Evolutionary conservation across 1,284 basidiomycete species (phyloP).

Genomic region (Meripilus lineatus): DNA sequence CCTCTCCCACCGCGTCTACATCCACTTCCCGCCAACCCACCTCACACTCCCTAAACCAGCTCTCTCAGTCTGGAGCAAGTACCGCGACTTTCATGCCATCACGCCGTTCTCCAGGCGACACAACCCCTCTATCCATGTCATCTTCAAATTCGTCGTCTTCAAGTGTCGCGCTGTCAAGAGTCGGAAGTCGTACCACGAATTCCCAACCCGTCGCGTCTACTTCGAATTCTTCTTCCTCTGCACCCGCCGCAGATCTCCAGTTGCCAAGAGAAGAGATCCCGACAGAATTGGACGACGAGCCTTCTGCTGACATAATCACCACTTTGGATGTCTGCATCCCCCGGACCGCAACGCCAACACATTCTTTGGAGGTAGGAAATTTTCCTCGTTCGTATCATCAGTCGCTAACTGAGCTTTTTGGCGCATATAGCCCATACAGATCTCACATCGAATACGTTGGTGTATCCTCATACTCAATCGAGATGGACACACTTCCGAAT

Average conservation of each 20-base stretch:
- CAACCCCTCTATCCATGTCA: constrained; percentile 24
- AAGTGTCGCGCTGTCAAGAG: constrained; percentile 12
- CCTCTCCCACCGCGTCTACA: constrained; percentile 10
- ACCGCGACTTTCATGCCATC: neutral
- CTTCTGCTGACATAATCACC: constrained; percentile 41
- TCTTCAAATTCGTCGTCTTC: constrained; percentile 24
- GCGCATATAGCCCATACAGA: constrained; percentile 50
- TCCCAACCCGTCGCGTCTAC: constrained; percentile 7
- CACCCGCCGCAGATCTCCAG: neutral
- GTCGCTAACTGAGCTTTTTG: constrained; percentile 4
- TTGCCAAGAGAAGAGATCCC: constrained; percentile 8
- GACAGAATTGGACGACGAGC: constrained; percentile 19
- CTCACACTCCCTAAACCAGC: constrained; percentile 11
- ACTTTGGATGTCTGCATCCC: constrained; percentile 45
- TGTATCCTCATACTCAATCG: constrained; percentile 73
- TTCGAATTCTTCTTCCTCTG: neutral
- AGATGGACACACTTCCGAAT: constrained; percentile 88
- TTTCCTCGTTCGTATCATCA: neutral
- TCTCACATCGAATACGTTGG: constrained; percentile 75
- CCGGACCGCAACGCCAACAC: constrained; percentile 53
- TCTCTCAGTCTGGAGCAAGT: constrained; percentile 5
- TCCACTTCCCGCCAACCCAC: constrained; percentile 11
- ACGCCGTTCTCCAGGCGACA: constrained; percentile 18
- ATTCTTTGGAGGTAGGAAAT: constrained; percentile 47
- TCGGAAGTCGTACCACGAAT: constrained; percentile 2